Conservation (phyloP, 108 stramenopile species). For the Parietichytrium sp. region DNA sequence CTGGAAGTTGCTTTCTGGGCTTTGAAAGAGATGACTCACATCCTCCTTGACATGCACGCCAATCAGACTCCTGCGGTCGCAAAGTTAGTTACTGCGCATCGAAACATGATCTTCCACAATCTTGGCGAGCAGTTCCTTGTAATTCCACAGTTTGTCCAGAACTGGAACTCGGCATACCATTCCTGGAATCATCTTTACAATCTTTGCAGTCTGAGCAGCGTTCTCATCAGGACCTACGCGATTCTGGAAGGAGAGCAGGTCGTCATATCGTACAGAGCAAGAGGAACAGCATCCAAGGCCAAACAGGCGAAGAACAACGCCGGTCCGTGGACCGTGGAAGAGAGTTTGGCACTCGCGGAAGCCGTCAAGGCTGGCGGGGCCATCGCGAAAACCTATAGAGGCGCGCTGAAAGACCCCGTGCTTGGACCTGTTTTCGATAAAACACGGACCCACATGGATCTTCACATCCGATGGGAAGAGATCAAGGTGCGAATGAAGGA, state of each 20-base stretch:
- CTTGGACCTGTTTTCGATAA: background rate
- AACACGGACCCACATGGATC: background rate
- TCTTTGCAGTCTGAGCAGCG: background rate
- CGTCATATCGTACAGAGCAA: background rate
- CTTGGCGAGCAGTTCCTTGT: background rate
- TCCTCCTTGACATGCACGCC: background rate
- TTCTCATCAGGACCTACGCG: background rate
- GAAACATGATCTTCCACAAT: constrained; percentile 11
- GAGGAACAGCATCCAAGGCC: background rate
- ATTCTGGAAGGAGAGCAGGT: background rate
- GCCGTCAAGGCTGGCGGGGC: background rate
- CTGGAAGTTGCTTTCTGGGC: background rate
- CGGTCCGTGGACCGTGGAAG: background rate
- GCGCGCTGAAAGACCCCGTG: background rate
- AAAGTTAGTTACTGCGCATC: background rate
- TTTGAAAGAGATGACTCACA: background rate
- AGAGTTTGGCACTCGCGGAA: constrained; percentile 23
- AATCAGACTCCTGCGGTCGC: background rate
- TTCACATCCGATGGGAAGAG: background rate
- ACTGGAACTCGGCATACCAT: background rate
- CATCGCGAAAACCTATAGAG: background rate
- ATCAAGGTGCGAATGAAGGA: background rate
- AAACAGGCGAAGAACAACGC: background rate
- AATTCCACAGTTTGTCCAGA: background rate
- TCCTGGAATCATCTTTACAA: background rate